Evolutionary conservation across 1,284 basidiomycete genomes (phyloP).

Genomic region (Pterula multifida): DNA sequence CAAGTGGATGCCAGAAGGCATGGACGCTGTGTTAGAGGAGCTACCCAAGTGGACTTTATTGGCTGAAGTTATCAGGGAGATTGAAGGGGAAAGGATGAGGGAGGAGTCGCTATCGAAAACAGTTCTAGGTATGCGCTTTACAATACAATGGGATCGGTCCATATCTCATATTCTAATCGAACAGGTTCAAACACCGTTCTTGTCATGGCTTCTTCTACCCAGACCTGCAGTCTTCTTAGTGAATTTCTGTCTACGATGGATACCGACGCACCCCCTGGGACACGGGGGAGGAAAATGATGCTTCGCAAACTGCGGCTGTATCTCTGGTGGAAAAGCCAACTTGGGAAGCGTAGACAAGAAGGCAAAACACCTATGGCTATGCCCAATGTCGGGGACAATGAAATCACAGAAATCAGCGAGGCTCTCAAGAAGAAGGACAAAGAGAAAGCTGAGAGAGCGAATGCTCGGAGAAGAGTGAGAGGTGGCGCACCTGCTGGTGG

Average conservation of each 20-base stretch:
- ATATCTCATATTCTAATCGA: too few relatives aligned
- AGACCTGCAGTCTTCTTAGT: slow-evolving; percentile 62
- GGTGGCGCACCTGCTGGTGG: slow-evolving; percentile 42
- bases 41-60: slow-evolving; percentile 91
- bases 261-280: slow-evolving; percentile 39
- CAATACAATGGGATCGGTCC: slow-evolving; percentile 25
- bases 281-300: slow-evolving; percentile 70
- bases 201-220: slow-evolving; percentile 80
- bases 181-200: slow-evolving; percentile 71
- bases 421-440: slow-evolving; percentile 68
- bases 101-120: slow-evolving; percentile 27
- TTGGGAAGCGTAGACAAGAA: slow-evolving; percentile 30
- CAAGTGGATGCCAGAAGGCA: slow-evolving; percentile 63
- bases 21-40: slow-evolving; percentile 86
- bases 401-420: slow-evolving; percentile 54
- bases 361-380: slow-evolving; percentile 11
- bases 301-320: slow-evolving; percentile 58
- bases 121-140: slow-evolving; percentile 12
- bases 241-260: slow-evolving; percentile 71
- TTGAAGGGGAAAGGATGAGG: slow-evolving; percentile 77
- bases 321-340: slow-evolving; percentile 71
- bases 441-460: slow-evolving; percentile 38
- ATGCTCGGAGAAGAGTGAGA: slow-evolving; percentile 47
- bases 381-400: slow-evolving; percentile 9
- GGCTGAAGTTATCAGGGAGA: slow-evolving; percentile 79